Evolutionary conservation across 2,329 filamentous ascomycete species (phyloP).

Genomic region (Escovopsis sp.): DNA sequence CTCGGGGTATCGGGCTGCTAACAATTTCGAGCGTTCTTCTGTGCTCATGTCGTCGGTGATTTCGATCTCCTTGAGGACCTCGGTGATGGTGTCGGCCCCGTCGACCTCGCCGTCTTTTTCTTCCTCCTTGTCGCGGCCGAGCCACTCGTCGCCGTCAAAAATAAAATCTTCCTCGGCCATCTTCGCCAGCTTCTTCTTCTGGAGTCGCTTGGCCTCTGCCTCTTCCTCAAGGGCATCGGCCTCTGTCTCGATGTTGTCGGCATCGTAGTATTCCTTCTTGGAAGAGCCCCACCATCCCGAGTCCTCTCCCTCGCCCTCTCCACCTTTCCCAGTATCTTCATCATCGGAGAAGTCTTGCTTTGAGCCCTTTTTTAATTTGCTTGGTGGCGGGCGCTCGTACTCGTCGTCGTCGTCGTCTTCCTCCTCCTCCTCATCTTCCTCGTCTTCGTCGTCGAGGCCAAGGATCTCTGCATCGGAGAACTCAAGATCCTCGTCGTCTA

Average conservation of each 20-base stretch:
- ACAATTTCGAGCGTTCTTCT: conserved; percentile 58
- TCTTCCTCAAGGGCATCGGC: conserved; percentile 76
- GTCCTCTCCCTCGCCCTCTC: conserved; percentile 40
- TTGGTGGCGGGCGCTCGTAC: conserved; percentile 10
- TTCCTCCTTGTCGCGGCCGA: conserved; percentile 37
- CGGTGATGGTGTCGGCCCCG: conserved; percentile 55
- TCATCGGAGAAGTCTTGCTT: conserved; percentile 22
- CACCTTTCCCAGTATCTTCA: conserved; percentile 41
- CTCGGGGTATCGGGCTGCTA: conserved; percentile 77
- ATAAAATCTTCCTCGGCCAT: conserved; percentile 90
- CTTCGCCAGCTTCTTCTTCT: conserved; percentile 77
- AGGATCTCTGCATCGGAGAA: conserved; percentile 47
- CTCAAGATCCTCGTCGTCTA: conserved; percentile 55
- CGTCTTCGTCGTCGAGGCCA: conserved; percentile 29
- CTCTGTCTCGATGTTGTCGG: conserved; percentile 54
- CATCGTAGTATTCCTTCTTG: conserved; percentile 84
- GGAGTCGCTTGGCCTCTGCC: conserved; percentile 70
- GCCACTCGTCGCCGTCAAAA: conserved; percentile 82
- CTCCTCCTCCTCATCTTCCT: conserved; percentile 28
- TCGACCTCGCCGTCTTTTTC: conserved; percentile 31
- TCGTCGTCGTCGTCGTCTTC: conserved; percentile 21
- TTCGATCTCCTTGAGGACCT: conserved; percentile 71
- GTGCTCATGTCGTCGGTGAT: conserved; percentile 65
- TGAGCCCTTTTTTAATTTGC: conserved; percentile 9
- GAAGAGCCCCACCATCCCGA: conserved; percentile 74